phyloP scores from a whole-genome alignment of 495 filamentous ascomycete species.

The Trichoderma erinaceum region DNA sequence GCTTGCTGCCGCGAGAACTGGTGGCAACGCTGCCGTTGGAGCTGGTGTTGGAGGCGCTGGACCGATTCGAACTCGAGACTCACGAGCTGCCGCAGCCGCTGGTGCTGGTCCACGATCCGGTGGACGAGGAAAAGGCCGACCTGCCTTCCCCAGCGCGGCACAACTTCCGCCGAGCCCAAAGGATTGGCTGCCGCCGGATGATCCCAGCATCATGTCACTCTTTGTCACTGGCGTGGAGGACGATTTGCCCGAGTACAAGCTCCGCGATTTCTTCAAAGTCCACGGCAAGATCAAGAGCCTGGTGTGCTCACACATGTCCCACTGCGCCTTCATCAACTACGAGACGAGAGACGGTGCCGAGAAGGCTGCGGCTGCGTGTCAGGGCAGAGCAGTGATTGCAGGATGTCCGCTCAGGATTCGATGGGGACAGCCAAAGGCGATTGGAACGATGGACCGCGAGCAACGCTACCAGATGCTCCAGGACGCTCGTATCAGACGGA shows the following conservation, averaged over 20 bases:
- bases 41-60: conserved; percentile 47
- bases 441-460: conserved; percentile 84
- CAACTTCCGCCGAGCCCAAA: conserved; percentile 72
- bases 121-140: conserved; percentile 45
- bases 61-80: conserved; percentile 64
- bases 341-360: conserved; percentile 76
- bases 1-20: conserved; percentile 36
- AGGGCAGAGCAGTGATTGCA: conserved; percentile 75
- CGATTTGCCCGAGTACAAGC: conserved; percentile 83
- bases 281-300: conserved; percentile 84
- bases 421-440: conserved; percentile 85
- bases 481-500: conserved; percentile 48
- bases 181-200: conserved; percentile 77
- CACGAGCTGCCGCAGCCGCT: conserved; percentile 43
- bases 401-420: conserved; percentile 84
- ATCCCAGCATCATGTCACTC: conserved; percentile 78
- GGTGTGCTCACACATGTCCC: conserved; percentile 92
- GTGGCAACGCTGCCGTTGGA: conserved; percentile 41
- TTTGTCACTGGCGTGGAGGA: conserved; percentile 96
- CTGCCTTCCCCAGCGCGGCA: conserved; percentile 59
- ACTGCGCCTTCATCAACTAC: conserved; percentile 95
- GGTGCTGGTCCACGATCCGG: conserved; percentile 48
- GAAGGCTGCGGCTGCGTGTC: conserved; percentile 71
- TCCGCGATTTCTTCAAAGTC: conserved; percentile 82
- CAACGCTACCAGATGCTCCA: conserved; percentile 67